A percentile compares a stretch with the other conserved stretches of the same genome.
phyloP scores from a whole-genome alignment of 805 yeast species.

The Gaillardinia entomophila region DNA sequence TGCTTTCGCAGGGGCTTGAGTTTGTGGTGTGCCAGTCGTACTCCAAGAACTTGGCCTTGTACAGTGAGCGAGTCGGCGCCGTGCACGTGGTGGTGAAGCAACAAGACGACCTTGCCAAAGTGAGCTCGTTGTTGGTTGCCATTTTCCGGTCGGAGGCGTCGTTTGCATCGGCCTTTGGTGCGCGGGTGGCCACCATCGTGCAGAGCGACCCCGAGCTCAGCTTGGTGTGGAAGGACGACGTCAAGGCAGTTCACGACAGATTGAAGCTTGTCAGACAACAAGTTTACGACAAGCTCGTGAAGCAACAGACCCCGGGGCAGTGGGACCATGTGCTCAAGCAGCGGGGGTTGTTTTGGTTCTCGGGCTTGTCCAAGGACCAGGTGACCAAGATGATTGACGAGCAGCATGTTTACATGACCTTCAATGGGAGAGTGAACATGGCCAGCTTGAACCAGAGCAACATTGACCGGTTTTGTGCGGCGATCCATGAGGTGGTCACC shows the following conservation, averaged over 20 bases:
- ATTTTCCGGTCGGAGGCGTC: slow-evolving; percentile 37
- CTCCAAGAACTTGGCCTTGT: slow-evolving; percentile 38
- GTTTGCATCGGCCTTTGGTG: slow-evolving; percentile 44
- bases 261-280: slow-evolving; percentile 24
- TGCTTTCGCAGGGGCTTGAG: slow-evolving; percentile 19
- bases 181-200: slow-evolving; percentile 32
- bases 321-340: slow-evolving; percentile 34
- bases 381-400: slow-evolving; percentile 23
- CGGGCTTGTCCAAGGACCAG: slow-evolving; percentile 33
- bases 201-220: slow-evolving; percentile 17
- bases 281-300: slow-evolving; percentile 21
- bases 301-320: slow-evolving; percentile 37
- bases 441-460: slow-evolving; percentile 39
- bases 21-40: slow-evolving; percentile 31
- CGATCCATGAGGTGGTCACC: slow-evolving; percentile 34
- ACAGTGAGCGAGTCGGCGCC: slow-evolving; percentile 17
- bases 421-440: slow-evolving; percentile 38
- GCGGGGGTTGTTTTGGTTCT: slow-evolving; percentile 41
- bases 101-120: slow-evolving; percentile 8
- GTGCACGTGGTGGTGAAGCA: background rate
- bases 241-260: slow-evolving; percentile 22
- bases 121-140: slow-evolving; percentile 22
- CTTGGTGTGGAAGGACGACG: slow-evolving; percentile 32
- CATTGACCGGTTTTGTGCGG: slow-evolving; percentile 29
- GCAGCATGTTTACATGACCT: slow-evolving; percentile 34